Evolutionary conservation across 164 flowering plant species (phyloP), one percentile per base, ranked within the genome.

Genomic region (Berberis thunbergii): DNA sequence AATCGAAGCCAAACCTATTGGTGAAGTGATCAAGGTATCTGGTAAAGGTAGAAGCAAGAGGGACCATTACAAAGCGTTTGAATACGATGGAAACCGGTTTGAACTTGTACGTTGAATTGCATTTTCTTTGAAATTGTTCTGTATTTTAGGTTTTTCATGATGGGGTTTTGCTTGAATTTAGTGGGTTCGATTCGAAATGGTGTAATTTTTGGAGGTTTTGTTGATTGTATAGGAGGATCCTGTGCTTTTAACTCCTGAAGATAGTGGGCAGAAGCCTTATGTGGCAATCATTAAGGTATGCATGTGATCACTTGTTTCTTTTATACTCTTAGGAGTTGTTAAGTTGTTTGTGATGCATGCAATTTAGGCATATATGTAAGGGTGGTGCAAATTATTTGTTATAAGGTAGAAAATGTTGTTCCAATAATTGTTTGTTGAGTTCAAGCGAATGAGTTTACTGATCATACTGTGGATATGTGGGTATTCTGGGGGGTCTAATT

Each of bases 261-360:
- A 83, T 52, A 49, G 43, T 41, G 64, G 71, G 12, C 91, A 84
- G 66, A 94, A 94, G 72, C 98, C 98, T 45, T 91, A 94, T 74
- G 98, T 94, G 26, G 98, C 97, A 54, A 94, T 94, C 54, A 88
- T 94, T 39, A 91, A 93, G 98, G 98, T 87, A 64, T 57, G 39
- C 10, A 52, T 52, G 4, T 10, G 10, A 5, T 52, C 55, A 52
- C 7, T 10, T 7, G 7, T 52, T 41, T 59, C 54, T 4, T 39
- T 4, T 39, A 26, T 67, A 54, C 3, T 38, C 54, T 59, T 45
- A 57, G 11, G 50, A 6, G 50, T 55, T 43, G 46, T 2, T 55
- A 52, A 52, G 4, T 52, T 52, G 13, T 52, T 6, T 52, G 55
- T 11, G 10, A 26, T 26, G 26, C 26, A 26, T 26, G 26, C 26